Percentiles rank a stretch among this genome's conserved stretches.
Conservation (phyloP, 2,329 filamentous ascomycete species). For the Biscogniauxia mediterranea region DNA sequence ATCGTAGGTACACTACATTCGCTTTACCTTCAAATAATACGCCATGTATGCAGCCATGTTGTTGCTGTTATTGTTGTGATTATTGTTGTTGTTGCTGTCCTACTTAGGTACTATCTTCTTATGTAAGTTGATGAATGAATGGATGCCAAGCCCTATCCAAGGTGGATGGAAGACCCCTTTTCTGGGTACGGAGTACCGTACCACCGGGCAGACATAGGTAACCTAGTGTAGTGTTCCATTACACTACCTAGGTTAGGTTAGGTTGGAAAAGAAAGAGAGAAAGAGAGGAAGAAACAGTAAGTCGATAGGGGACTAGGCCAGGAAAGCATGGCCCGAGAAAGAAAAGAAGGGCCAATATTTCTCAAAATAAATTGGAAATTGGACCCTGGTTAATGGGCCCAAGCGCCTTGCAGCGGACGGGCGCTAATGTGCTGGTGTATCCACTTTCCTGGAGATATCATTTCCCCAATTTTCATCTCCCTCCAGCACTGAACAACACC, state of each 20-base stretch:
- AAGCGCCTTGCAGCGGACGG: constrained; percentile 19
- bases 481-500: constrained; percentile 9
- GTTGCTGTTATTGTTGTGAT: too few species aligned
- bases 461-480: constrained; percentile 30
- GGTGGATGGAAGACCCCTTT: background rate
- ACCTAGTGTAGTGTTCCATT: too few species aligned
- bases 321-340: background rate
- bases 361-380: constrained; percentile 1
- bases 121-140: too few species aligned
- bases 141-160: background rate
- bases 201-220: too few species aligned
- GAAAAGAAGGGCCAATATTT: background rate
- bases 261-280: too few species aligned
- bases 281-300: too few species aligned
- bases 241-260: too few species aligned
- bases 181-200: background rate
- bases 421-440: constrained; percentile 13
- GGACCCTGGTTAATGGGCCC: constrained; percentile 5
- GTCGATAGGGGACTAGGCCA: too few species aligned
- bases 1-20: background rate
- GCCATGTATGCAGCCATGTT: too few species aligned
- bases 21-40: too few species aligned
- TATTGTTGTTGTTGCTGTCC: too few species aligned
- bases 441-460: constrained; percentile 17
- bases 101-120: too few species aligned